Conservation (phyloP, 345 rosid genomes). For the Eucalyptus tenuipes region DNA sequence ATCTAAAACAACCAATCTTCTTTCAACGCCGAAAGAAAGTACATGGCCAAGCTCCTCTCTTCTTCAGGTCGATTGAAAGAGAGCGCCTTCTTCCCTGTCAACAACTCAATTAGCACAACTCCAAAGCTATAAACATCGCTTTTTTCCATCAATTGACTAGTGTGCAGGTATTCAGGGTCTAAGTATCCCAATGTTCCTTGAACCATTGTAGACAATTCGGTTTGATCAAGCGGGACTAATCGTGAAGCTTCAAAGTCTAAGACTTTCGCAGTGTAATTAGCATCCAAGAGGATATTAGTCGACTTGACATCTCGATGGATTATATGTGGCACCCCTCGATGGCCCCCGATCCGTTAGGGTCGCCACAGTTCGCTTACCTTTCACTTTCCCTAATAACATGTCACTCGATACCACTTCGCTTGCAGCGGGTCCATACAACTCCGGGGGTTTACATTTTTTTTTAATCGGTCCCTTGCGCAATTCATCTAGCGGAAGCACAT, state of each 20-base stretch:
- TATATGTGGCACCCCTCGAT: too few species aligned
- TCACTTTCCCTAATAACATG: too few species aligned
- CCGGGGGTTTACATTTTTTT: too few species aligned
- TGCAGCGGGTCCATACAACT: too few species aligned
- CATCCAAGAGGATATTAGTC: conserved; percentile 21
- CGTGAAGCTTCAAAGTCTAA: conserved; percentile 8
- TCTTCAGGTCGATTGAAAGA: conserved; percentile 7
- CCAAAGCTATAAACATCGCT: conserved; percentile 43
- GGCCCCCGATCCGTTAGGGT: too few species aligned
- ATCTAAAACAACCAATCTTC: background rate
- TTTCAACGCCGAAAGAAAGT: conserved; percentile 1
- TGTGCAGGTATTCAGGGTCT: conserved; percentile 30
- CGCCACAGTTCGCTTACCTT: too few species aligned
- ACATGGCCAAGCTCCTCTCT: conserved; percentile 1
- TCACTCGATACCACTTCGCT: too few species aligned
- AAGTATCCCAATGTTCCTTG: conserved; percentile 38
- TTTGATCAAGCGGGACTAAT: conserved; percentile 23
- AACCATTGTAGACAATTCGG: conserved; percentile 26
- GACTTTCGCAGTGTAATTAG: too few species aligned
- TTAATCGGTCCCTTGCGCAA: too few species aligned
- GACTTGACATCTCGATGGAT: conserved; percentile 30
- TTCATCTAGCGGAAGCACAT: too few species aligned
- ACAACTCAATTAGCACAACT: conserved; percentile 24
- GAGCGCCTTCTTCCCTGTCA: conserved; percentile 15
- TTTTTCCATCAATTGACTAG: conserved; percentile 13